Percentiles rank a stretch among this genome's conserved stretches.
Conservation (phyloP, 305 asterid species). For the Solanum aculeatissimum region DNA sequence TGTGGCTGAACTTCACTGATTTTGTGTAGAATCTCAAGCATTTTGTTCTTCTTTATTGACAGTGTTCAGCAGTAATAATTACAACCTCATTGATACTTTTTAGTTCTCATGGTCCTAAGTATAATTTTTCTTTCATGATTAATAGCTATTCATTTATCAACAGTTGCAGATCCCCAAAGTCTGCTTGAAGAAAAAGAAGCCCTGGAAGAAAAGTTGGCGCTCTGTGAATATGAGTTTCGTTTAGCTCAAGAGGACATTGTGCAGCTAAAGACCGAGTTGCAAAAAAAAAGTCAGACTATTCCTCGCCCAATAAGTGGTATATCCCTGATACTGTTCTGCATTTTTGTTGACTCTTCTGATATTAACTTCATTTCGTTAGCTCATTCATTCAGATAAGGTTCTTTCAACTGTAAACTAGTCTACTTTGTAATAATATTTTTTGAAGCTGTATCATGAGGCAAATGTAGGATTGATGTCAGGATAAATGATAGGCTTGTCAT, state of each 20-base stretch:
- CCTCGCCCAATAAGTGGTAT: constrained; percentile 45
- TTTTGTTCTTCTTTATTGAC: background rate
- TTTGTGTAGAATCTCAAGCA: background rate
- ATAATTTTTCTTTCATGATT: background rate
- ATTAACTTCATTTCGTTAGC: background rate
- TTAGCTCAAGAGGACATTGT: constrained; percentile 86
- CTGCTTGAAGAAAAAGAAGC: constrained; percentile 84
- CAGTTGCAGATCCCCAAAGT: constrained; percentile 96
- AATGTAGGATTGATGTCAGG: background rate
- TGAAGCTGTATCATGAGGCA: background rate
- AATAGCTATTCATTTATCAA: constrained; percentile 8
- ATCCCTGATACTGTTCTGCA: constrained; percentile 1
- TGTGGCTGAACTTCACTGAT: background rate
- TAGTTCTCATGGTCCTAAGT: background rate
- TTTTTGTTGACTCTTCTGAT: background rate
- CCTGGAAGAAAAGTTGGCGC: constrained; percentile 83
- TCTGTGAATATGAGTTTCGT: constrained; percentile 90
- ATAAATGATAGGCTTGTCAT: background rate
- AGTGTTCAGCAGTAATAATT: background rate
- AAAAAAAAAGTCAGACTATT: constrained; percentile 44
- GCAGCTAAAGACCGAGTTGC: constrained; percentile 67
- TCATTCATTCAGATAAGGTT: background rate
- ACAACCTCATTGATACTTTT: background rate
- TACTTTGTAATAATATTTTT: background rate
- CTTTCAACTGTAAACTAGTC: background rate